Evolutionary conservation across 2,329 filamentous ascomycete genomes (phyloP), one percentile per base, ranked within the genome.

Genomic region (Chalaropsis ovoidea): DNA sequence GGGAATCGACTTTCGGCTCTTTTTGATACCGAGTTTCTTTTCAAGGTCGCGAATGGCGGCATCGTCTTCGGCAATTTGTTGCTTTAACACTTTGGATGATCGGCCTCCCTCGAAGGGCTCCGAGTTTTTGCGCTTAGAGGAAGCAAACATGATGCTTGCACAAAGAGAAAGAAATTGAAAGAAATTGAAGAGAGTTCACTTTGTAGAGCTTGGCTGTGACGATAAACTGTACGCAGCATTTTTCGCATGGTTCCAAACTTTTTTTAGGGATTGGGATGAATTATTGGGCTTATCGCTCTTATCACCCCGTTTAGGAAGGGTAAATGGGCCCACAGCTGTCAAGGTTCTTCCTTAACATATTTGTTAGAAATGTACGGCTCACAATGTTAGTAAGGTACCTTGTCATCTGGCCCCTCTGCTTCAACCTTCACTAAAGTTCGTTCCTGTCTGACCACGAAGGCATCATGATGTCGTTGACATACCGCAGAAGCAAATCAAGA

Each of bases 41-140:
- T 99, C 94, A 41, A 96, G 78, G 2, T 86, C 86, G 22, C 87
- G 86, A 70, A 99, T 97, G 70, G 96, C 90, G 1, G 86, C 89
- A 71, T 97, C 91, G 67, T 99, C 93, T 68, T 89, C 80, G 0
- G 83, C 86, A 3, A 96, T 77, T 70, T 82, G 84, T 2, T 86
- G 81, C 71, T 81, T 83, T n/a, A 85, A 45, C 8, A 63, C 35
- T n/a, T 67, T 69, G 11, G 60, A 49, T 42, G 61, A 65, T 41
- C 66, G 66, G 24, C 42, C 39, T 58, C 64, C 63, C 15, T 62
- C 45, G 7, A 35, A 43, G 24, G 62, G 47, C 31, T 41, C 63
- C 8, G 62, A 31, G 19, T 43, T 49, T 47, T 68, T 66, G 41
- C 67, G 67, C 45, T 66, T 66, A 17, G 43, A 19, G 6, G 47